A percentile compares a stretch with the other conserved stretches of the same genome.
phyloP scores from a whole-genome alignment of 2,329 filamentous ascomycete genomes.

The Diaporthe aspalathi region DNA sequence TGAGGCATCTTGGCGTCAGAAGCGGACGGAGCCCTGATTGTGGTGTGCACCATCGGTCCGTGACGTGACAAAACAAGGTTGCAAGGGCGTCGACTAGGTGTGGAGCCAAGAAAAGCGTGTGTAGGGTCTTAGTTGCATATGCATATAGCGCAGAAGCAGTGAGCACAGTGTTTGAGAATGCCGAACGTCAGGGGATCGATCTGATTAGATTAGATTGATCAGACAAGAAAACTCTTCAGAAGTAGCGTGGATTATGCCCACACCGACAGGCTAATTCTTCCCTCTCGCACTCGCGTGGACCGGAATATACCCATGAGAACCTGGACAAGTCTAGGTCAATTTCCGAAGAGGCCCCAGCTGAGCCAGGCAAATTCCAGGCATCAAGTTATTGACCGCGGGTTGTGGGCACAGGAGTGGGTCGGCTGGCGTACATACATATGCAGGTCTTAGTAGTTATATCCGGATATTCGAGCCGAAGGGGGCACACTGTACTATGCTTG shows the following conservation, averaged over 20 bases:
- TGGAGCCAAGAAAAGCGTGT: background rate
- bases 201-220: slow-evolving; percentile 37
- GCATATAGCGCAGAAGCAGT: background rate
- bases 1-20: background rate
- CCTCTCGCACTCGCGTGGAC: slow-evolving; percentile 3
- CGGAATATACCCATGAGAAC: background rate
- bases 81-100: background rate
- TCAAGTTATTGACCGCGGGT: background rate
- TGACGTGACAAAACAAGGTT: background rate
- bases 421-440: background rate
- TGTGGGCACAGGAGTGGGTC: background rate
- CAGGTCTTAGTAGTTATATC: background rate
- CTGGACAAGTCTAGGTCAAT: slow-evolving; percentile 4
- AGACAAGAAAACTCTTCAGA: slow-evolving; percentile 29
- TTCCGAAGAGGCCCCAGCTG: slow-evolving; percentile 2
- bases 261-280: background rate
- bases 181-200: background rate
- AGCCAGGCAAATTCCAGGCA: background rate
- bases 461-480: slow-evolving; percentile 18
- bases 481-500: background rate
- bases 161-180: background rate
- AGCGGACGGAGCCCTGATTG: background rate
- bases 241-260: background rate
- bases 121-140: background rate
- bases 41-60: slow-evolving; percentile 6